These are phyloP conservation scores for Martiniozyma asiatica DNA, from an alignment of 1,139 yeast genomes.

Conservation along the genomic window DNA sequence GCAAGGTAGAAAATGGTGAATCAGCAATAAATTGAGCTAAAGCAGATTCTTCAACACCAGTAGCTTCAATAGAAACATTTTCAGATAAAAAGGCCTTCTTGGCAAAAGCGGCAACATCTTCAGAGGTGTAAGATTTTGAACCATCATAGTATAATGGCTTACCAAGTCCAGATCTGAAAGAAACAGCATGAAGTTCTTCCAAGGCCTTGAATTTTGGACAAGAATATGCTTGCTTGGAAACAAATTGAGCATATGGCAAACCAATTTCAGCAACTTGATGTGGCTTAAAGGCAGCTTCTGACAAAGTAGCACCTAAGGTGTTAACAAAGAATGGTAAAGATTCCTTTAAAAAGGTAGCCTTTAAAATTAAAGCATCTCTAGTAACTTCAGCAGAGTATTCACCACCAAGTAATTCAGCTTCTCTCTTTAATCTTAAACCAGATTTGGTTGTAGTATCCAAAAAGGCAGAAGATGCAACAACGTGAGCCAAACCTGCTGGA, in stretches of 20 bases:
- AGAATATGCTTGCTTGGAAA: constrained; percentile 35
- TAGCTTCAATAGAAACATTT: constrained; percentile 60
- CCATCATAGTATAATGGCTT: constrained; percentile 72
- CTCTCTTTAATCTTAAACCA: constrained; percentile 88
- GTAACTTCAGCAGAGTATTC: constrained; percentile 54
- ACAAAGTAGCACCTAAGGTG: constrained; percentile 67
- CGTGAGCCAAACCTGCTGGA: constrained; percentile 62
- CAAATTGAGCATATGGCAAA: constrained; percentile 62
- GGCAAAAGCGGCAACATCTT: constrained; percentile 60
- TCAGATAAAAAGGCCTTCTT: constrained; percentile 55
- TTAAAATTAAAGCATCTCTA: constrained; percentile 74
- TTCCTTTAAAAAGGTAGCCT: constrained; percentile 74
- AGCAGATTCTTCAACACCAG: constrained; percentile 67
- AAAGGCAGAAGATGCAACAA: constrained; percentile 75
- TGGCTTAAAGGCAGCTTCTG: constrained; percentile 63
- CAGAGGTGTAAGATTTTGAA: constrained; percentile 33
- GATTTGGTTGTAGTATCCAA: constrained; percentile 75
- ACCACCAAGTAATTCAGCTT: constrained; percentile 91
- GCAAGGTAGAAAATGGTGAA: constrained; percentile 53
- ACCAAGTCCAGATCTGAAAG: constrained; percentile 87
- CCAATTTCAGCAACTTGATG: constrained; percentile 79
- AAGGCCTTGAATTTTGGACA: constrained; percentile 50
- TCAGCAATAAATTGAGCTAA: constrained; percentile 55
- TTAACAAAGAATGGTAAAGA: constrained; percentile 88
- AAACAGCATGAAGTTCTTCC: constrained; percentile 68